Conservation (phyloP, 148 eudicot genomes). For the Hydrangea macrophylla region DNA sequence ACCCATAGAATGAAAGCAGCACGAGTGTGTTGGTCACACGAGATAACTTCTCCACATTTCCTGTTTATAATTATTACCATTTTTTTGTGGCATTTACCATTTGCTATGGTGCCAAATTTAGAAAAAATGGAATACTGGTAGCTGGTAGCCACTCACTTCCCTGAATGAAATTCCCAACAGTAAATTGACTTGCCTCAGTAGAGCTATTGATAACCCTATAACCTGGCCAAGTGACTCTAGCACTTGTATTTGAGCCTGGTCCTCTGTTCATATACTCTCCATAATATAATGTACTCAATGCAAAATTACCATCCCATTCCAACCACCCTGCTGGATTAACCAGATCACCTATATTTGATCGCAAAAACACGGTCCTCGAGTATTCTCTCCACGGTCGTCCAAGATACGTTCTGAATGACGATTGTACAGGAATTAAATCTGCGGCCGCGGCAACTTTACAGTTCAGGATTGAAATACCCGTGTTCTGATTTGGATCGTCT, state of each 20-base stretch:
- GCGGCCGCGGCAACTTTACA: constrained; percentile 67
- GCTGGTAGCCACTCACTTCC: constrained; percentile 65
- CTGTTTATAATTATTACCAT: no score
- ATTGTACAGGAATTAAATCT: constrained; percentile 50
- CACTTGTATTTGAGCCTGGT: constrained; percentile 60
- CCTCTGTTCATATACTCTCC: constrained; percentile 78
- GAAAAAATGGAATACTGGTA: constrained; percentile 43
- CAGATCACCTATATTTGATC: constrained; percentile 44
- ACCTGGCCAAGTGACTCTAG: constrained; percentile 80
- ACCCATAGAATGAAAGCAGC: no score
- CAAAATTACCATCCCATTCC: constrained; percentile 72
- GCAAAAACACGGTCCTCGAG: constrained; percentile 59
- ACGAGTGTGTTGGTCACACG: no score
- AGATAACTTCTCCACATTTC: no score
- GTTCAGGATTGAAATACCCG: constrained; percentile 65
- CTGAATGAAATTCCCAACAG: constrained; percentile 55
- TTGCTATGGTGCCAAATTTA: no score
- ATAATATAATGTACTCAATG: constrained; percentile 54
- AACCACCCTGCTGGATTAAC: constrained; percentile 72
- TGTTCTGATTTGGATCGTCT: constrained; percentile 84
- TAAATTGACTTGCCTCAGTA: constrained; percentile 55
- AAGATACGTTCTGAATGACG: constrained; percentile 40
- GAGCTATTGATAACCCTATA: constrained; percentile 40
- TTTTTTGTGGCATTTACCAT: no score
- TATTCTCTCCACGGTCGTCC: constrained; percentile 82